Conservation (phyloP, 1,284 basidiomycete species). For the Malassezia japonica region DNA sequence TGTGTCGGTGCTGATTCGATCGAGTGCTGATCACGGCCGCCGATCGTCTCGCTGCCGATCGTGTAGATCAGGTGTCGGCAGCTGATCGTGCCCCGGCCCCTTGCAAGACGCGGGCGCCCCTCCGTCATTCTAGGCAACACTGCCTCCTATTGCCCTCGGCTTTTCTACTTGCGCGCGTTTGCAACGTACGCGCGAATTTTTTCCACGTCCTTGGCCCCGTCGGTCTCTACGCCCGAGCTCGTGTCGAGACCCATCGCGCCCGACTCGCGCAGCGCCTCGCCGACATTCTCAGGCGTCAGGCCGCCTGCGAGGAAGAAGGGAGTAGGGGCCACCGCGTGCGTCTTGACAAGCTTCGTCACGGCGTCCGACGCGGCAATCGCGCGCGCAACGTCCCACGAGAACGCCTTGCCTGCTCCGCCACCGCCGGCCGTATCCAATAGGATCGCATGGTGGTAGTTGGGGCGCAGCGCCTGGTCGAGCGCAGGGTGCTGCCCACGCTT, state of each 20-base stretch:
- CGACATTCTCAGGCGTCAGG: conserved; percentile 33
- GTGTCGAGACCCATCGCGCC: conserved; percentile 36
- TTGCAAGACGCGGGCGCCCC: no score
- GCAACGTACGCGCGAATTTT: conserved; percentile 34
- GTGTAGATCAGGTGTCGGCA: no score
- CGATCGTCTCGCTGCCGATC: no score
- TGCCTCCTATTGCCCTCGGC: no score
- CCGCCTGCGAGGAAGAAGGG: conserved; percentile 44
- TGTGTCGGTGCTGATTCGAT: no score
- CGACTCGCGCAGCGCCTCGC: conserved; percentile 21
- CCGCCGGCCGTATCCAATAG: conserved; percentile 38
- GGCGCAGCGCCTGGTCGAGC: conserved; percentile 28
- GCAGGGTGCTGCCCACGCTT: conserved; percentile 1
- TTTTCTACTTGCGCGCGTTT: neutral
- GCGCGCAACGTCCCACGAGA: conserved; percentile 34
- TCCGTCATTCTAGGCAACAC: no score
- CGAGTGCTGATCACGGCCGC: no score
- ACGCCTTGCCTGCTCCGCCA: conserved; percentile 34
- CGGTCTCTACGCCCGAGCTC: conserved; percentile 39
- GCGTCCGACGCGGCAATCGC: conserved; percentile 21
- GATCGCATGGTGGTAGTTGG: conserved; percentile 39
- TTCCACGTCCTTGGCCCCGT: conserved; percentile 32
- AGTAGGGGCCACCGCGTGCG: conserved; percentile 13
- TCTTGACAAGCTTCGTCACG: conserved; percentile 15
- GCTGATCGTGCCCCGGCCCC: no score